phyloP scores from a whole-genome alignment of 352 stramenopile species.

The Phytophthora multivora region DNA sequence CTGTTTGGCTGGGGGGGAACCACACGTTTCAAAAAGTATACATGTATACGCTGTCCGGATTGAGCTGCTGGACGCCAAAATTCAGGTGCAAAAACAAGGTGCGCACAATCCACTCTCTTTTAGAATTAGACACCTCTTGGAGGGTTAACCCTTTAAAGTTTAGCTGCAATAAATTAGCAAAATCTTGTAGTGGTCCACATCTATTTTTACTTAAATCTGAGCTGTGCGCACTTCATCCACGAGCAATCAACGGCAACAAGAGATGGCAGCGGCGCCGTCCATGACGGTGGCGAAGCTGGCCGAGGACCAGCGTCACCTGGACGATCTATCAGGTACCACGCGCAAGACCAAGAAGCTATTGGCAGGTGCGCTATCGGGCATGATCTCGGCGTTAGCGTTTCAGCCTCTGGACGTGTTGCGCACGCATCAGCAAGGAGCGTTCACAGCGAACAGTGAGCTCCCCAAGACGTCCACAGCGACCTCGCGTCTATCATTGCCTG shows the following conservation, averaged over 20 bases:
- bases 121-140: too few species aligned
- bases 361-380: slow-evolving; percentile 72
- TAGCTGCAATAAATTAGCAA: too few species aligned
- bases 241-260: slow-evolving; percentile 8
- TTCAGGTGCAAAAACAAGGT: too few species aligned
- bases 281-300: slow-evolving; percentile 31
- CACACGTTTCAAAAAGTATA: too few species aligned
- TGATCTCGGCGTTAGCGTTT: slow-evolving; percentile 84
- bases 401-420: slow-evolving; percentile 87
- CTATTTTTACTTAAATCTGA: too few species aligned
- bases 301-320: slow-evolving; percentile 27
- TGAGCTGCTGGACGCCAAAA: too few species aligned
- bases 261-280: slow-evolving; percentile 26
- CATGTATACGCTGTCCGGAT: too few species aligned
- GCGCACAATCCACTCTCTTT: too few species aligned
- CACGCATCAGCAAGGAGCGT: slow-evolving; percentile 85
- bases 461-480: slow-evolving; percentile 1
- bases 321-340: slow-evolving; percentile 36
- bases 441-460: slow-evolving; percentile 37
- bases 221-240: neutral
- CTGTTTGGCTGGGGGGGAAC: too few species aligned
- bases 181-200: too few species aligned
- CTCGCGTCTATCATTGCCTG: slow-evolving; percentile 19
- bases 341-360: slow-evolving; percentile 77
- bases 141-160: too few species aligned